Base-by-base conservation (phyloP, 805 yeast genomes). In the Starmerella powellii region DNA sequence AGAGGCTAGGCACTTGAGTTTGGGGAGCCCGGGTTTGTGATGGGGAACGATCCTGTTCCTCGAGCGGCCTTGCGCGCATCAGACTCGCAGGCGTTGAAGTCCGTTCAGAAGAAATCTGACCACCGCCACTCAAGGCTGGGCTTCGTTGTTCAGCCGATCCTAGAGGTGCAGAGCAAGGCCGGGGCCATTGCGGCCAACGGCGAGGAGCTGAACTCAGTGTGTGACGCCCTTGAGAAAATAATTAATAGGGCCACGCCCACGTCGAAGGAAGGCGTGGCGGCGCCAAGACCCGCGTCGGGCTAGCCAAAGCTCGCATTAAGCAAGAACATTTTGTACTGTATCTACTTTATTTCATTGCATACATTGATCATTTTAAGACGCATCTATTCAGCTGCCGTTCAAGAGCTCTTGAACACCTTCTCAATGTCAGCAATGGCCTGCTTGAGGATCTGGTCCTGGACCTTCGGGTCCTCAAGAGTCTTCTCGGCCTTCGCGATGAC, bases 351-450 rank as follows among this genome's bases (percentile, higher is more conserved):
- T 6, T 38, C 19, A 6, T 6, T 6, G 19, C 17, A 30, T 6
- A 8, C 19, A n/a, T n/a, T n/a, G n/a, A n/a, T n/a, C n/a, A n/a
- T n/a, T n/a, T n/a, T n/a, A 6, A 16, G 19, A 6, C 8, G 8
- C 19, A 30, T 30, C 10, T 16, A 33, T 29, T 13, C 20, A 24
- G 24, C 20, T 26, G 11, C 10, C 29, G 26, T 23, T 41, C 45
- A 39, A 29, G 51, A 50, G 46, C 47, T 44, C 52, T 53, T 55
- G 52, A 85, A 85, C 64, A 81, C 68, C 66, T 75, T 80, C 76
- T 91, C 98, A 58, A 88, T 73, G 60, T 91, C 97, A 59, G 82
- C 72, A 56, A 91, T 80, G 55, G 96, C 76, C 73, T 91, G 96
- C 59, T 77, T 74, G 65, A 91, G 80, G 43, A 85, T 80, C 66